Conservation (phyloP, 805 yeast species). For the Pichia paraexigua region DNA sequence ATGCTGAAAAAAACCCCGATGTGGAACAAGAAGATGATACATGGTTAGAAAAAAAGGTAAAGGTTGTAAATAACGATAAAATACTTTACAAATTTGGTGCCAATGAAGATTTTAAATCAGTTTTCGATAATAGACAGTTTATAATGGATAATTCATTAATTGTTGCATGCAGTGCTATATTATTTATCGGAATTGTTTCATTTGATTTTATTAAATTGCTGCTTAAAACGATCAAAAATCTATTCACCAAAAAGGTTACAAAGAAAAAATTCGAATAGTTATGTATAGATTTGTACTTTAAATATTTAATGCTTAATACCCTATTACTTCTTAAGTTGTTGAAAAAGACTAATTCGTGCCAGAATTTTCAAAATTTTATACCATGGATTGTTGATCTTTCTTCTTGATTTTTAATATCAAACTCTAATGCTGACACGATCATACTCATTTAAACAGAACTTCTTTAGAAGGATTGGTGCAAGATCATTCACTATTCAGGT, state of each 20-base stretch:
- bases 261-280: background rate
- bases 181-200: constrained; percentile 9
- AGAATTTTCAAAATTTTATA: background rate
- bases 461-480: background rate
- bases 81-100: constrained; percentile 22
- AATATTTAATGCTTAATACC: background rate
- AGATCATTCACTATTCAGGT: constrained; percentile 2
- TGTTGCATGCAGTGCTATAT: constrained; percentile 18
- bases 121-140: constrained; percentile 36
- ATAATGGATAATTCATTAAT: constrained; percentile 44
- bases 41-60: constrained; percentile 24
- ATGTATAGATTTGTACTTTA: background rate
- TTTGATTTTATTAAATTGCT: constrained; percentile 9
- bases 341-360: background rate
- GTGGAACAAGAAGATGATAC: constrained; percentile 22
- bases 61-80: constrained; percentile 10
- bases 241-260: background rate
- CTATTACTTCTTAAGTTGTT: background rate
- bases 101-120: constrained; percentile 27
- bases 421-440: background rate
- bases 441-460: background rate
- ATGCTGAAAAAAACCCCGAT: constrained; percentile 8
- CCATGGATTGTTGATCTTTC: background rate
- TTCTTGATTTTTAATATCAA: background rate
- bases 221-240: background rate